Percentiles rank a stretch among this genome's conserved stretches.
phyloP scores from a whole-genome alignment of 805 yeast genomes.

The Candida ulmi region DNA sequence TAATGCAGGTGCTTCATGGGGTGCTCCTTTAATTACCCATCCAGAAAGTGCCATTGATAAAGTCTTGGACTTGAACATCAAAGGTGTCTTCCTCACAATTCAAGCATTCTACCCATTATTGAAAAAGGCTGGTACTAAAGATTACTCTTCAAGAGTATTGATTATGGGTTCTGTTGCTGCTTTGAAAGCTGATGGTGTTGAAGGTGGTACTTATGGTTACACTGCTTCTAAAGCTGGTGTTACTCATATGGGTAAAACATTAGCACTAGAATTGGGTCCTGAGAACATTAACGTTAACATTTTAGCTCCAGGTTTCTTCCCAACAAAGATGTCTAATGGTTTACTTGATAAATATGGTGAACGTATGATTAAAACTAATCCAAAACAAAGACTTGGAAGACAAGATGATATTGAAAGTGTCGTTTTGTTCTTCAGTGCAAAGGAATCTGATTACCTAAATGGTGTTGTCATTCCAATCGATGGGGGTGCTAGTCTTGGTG shows the following conservation, averaged over 20 bases:
- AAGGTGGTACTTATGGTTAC: conserved; percentile 57
- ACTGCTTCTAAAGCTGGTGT: conserved; percentile 73
- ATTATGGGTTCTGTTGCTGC: conserved; percentile 68
- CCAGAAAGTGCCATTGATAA: conserved; percentile 57
- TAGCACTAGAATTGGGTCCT: conserved; percentile 64
- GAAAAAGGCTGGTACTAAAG: conserved; percentile 41
- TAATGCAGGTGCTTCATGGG: conserved; percentile 82
- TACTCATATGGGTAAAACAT: conserved; percentile 55
- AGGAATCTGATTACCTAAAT: conserved; percentile 55
- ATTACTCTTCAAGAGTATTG: conserved; percentile 59
- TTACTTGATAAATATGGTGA: conserved; percentile 45
- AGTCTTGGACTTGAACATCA: conserved; percentile 57
- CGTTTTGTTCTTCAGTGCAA: conserved; percentile 49
- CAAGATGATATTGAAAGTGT: conserved; percentile 54
- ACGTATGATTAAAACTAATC: conserved; percentile 42
- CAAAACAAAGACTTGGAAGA: conserved; percentile 57
- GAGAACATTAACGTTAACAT: conserved; percentile 62
- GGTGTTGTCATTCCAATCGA: conserved; percentile 67
- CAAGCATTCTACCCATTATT: conserved; percentile 58
- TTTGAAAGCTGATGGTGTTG: conserved; percentile 26
- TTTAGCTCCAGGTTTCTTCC: conserved; percentile 75
- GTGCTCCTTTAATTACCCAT: conserved; percentile 55
- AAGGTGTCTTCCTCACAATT: conserved; percentile 62
- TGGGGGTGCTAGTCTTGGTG: conserved; percentile 55
- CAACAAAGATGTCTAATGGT: conserved; percentile 69